These are phyloP conservation scores for Lachnellula suecica DNA, from an alignment of 2,329 filamentous ascomycete genomes.

Conservation along the genomic window DNA sequence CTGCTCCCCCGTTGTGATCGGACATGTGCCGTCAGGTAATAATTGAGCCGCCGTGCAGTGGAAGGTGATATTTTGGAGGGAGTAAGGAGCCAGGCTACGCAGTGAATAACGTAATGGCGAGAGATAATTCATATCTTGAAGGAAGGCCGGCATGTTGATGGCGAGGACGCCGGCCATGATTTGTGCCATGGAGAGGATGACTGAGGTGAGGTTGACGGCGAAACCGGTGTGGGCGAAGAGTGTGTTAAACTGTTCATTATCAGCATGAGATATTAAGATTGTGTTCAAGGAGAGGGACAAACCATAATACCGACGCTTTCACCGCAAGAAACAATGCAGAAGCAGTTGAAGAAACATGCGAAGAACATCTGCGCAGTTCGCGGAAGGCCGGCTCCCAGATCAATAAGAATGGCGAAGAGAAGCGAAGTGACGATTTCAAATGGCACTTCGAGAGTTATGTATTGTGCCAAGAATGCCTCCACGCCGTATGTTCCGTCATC, in stretches of 20 bases:
- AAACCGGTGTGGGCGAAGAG: constrained; percentile 74
- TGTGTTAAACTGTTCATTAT: constrained; percentile 60
- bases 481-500: constrained; percentile 71
- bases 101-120: constrained; percentile 70
- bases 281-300: constrained; percentile 1
- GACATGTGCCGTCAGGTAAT: constrained; percentile 60
- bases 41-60: constrained; percentile 61
- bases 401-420: constrained; percentile 63
- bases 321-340: constrained; percentile 72
- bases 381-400: constrained; percentile 64
- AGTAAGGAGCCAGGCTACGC: constrained; percentile 65
- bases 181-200: constrained; percentile 69
- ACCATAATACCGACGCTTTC: constrained; percentile 72
- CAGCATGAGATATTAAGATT: background rate
- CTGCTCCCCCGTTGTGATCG: constrained; percentile 64
- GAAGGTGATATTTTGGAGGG: constrained; percentile 59
- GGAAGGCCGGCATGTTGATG: constrained; percentile 65
- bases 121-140: constrained; percentile 69
- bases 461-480: constrained; percentile 69
- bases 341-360: constrained; percentile 65
- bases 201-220: constrained; percentile 69
- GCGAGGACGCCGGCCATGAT: constrained; percentile 71
- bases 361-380: constrained; percentile 66
- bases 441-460: constrained; percentile 68
- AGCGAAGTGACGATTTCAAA: constrained; percentile 68